Base-by-base conservation (phyloP, 306 rosid genomes). In the Alnus rubra region DNA sequence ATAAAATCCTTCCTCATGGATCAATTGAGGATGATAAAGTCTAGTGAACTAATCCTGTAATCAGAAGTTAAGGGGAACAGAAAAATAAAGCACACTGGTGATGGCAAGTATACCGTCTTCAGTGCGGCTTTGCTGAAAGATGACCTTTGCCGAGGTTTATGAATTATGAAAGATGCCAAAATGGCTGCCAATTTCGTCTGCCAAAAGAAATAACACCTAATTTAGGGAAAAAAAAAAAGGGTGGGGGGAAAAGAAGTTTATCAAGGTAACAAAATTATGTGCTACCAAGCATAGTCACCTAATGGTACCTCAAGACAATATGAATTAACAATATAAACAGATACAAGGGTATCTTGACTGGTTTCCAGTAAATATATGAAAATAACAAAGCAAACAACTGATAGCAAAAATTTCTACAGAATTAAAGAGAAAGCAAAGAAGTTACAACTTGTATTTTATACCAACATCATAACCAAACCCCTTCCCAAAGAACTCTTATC, bases 121-220 rank as follows among this genome's bases (percentile, higher is more conserved):
- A 88, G 83, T 2, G 98, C 93, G 51, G 98, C 95, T 88, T 88
- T 88, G 73, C 87, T 76, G 81, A 95, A 92, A 33, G 96, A 81
- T 10, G 90, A 91, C 77, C 91, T 87, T 54, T 90, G 91, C 14
- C 87, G 96, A 74, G 97, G 94, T 84, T 89, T 87, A 50, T 89
- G 98, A 78, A 95, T 92, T 5, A 95, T 92, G 84, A 92, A 95
- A 79, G 95, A 88, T 23, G 96, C 96, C 94, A 95, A 78, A 75
- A 89, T 75, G n/a, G 94, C 88, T 71, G 98, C 98, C 90, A 92
- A 84, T 82, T 90, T 92, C 28, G 96, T 87, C 97, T 95, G 89
- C 79, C 75, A 79, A 70, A 16, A 30, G 68, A 13, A 82, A 77
- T 19, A 74, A 84, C 52, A 64, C 52, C 60, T 28, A 51, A 51